Evolutionary conservation across 768 basidiomycete species (phyloP).

Genomic region (Lactifluus volemus): DNA sequence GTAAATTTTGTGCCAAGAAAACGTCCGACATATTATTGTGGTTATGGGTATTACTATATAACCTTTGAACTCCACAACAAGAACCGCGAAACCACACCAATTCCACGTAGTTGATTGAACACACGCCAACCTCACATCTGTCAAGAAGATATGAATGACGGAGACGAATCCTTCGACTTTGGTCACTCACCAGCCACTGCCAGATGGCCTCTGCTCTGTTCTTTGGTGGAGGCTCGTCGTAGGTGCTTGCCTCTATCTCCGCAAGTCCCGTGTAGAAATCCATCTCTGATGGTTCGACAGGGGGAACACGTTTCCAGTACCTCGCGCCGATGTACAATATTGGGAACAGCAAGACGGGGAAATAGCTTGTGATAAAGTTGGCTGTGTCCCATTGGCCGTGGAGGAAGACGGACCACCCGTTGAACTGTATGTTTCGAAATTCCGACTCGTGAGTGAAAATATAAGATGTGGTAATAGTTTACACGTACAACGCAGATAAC

Average conservation of each 20-base stretch:
- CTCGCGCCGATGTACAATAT: constrained; percentile 57
- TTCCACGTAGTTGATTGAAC: no score
- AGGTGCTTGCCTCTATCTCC: constrained; percentile 29
- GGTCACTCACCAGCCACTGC: constrained; percentile 66
- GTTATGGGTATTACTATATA: neutral
- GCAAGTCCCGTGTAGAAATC: constrained; percentile 65
- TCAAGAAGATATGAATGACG: neutral
- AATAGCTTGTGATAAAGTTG: constrained; percentile 78
- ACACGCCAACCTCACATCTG: constrained; percentile 2
- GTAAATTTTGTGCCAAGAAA: neutral
- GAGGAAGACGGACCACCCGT: constrained; percentile 45
- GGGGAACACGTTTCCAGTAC: constrained; percentile 40
- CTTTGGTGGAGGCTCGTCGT: constrained; percentile 62
- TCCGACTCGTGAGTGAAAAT: constrained; percentile 17
- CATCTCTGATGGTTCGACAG: constrained; percentile 57
- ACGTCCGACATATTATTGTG: neutral
- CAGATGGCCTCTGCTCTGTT: constrained; percentile 66
- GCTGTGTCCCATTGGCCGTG: constrained; percentile 44
- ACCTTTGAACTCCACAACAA: neutral
- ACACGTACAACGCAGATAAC: constrained; percentile 54
- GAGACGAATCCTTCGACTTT: neutral
- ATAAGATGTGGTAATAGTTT: no score
- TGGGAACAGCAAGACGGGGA: constrained; percentile 64
- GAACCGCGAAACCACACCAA: neutral
- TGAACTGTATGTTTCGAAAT: constrained; percentile 30